Percentiles rank a stretch among this genome's conserved stretches.
Evolutionary conservation across 257 asterid species (phyloP).

Genomic region (Eucommia ulmoides): DNA sequence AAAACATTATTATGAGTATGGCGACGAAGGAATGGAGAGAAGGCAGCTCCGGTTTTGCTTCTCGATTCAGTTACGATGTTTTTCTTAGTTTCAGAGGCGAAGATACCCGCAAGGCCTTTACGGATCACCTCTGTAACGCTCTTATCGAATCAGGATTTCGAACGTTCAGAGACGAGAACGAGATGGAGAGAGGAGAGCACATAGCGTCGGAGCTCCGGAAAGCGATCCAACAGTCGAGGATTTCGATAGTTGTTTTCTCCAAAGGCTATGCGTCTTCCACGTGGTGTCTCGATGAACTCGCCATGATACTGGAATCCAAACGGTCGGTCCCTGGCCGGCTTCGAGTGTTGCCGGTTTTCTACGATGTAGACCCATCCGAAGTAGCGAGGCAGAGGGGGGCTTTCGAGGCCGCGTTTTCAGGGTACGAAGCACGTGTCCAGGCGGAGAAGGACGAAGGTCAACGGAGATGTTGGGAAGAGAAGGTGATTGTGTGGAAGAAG

Average conservation of each 20-base stretch:
- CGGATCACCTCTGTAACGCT: not conserved
- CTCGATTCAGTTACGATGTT: no score
- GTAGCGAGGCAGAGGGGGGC: not conserved
- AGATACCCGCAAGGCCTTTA: not conserved
- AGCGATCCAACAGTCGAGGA: not conserved
- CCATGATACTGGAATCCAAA: not conserved
- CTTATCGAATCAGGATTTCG: not conserved
- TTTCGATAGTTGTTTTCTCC: not conserved
- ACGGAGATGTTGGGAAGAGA: not conserved
- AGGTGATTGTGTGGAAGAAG: not conserved
- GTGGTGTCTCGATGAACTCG: not conserved
- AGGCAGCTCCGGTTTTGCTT: no score
- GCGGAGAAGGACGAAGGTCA: not conserved
- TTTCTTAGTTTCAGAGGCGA: no score
- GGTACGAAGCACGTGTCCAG: no score
- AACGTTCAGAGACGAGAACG: not conserved
- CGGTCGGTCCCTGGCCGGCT: not conserved
- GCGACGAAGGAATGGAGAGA: no score
- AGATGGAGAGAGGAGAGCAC: not conserved
- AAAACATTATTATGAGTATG: no score
- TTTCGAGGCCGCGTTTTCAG: not conserved
- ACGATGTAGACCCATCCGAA: not conserved
- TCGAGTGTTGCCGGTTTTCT: not conserved
- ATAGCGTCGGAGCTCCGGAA: not conserved
- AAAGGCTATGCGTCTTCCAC: no score